Evolutionary conservation across 768 basidiomycete genomes (phyloP), one percentile per base, ranked within the genome.

Genomic region (Trametes sanguinea): DNA sequence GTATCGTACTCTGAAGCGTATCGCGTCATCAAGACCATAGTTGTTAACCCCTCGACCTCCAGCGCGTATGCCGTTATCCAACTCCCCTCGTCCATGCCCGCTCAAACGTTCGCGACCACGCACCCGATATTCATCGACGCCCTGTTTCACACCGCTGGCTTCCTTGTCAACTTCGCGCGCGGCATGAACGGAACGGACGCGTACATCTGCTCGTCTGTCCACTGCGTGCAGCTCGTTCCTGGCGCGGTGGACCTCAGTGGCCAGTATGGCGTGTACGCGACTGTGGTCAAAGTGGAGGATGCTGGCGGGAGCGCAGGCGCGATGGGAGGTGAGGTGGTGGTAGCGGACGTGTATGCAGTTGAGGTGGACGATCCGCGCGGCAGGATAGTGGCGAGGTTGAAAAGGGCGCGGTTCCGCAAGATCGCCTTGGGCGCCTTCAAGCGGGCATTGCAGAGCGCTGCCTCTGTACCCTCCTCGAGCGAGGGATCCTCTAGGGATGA

Each of bases 61-160:
- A 86, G 81, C 53, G 68, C 65, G 3, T 78, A 77, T 63, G 89
- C 86, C 2, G 71, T 73, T 0, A 71, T 88, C 29, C 67, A 73
- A 30, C 73, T 87, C 13, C 80, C 81, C 1, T 40, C 63, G 8
- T 64, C 76, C 46, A 61, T 75, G 27, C 63, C 66, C 16, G 70
- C 75, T 32, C 63, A 67, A 30, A 64, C 70, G 11, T 83, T 80
- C 62, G 74, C 77, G 9, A 50, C 1, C 5, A 73, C 76, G 3
- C 80, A 86, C 62, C 83, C 85, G 5, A 69, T 88, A 29, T 88
- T 90, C 72, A 75, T 83, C 60, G 89, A 91, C 64, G 83, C 86
- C 0, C 75, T 91, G 33, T 74, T 90, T 33, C 90, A 91, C 60
- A 79, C 83, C 40, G 83, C 88, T 0, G 90, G 90, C 3, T 89